These are phyloP conservation scores for Mallotus nudiflorus DNA, from an alignment of 345 rosid genomes.

Conservation along the genomic window DNA sequence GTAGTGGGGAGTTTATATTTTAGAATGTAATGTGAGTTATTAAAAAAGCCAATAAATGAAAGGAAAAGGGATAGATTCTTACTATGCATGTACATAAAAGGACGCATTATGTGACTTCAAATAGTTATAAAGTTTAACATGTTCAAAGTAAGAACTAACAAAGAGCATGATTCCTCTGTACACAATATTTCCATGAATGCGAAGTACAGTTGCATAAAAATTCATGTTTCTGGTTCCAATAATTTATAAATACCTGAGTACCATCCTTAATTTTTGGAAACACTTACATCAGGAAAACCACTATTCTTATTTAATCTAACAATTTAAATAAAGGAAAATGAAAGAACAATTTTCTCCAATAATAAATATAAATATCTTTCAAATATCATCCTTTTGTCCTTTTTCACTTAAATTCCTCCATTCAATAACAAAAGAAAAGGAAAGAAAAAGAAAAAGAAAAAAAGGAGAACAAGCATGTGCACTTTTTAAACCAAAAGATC, in stretches of 20 bases:
- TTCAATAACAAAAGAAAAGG: not conserved
- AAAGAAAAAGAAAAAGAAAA: no score
- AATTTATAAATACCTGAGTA: conserved; percentile 49
- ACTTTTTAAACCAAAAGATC: no score
- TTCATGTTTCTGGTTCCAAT: conserved; percentile 9
- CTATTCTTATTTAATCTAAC: conserved; percentile 3
- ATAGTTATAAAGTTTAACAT: conserved; percentile 73
- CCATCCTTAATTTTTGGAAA: conserved; percentile 90
- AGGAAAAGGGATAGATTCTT: conserved; percentile 33
- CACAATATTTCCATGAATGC: not conserved
- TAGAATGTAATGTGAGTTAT: not conserved
- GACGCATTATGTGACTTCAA: conserved; percentile 82
- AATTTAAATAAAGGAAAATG: conserved; percentile 8
- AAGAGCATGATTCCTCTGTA: conserved; percentile 89
- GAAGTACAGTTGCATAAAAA: not conserved
- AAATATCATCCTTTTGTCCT: not conserved
- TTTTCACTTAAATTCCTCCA: not conserved
- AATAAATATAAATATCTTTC: not conserved
- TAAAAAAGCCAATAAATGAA: conserved; percentile 9
- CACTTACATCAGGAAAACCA: conserved; percentile 53
- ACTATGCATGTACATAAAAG: conserved; percentile 85
- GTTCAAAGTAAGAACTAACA: conserved; percentile 78
- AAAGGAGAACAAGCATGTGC: no score
- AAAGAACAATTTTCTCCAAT: not conserved
- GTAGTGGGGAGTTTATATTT: not conserved